These are phyloP conservation scores for Quercus dentata DNA, from an alignment of 306 rosid genomes.

Conservation along the genomic window DNA sequence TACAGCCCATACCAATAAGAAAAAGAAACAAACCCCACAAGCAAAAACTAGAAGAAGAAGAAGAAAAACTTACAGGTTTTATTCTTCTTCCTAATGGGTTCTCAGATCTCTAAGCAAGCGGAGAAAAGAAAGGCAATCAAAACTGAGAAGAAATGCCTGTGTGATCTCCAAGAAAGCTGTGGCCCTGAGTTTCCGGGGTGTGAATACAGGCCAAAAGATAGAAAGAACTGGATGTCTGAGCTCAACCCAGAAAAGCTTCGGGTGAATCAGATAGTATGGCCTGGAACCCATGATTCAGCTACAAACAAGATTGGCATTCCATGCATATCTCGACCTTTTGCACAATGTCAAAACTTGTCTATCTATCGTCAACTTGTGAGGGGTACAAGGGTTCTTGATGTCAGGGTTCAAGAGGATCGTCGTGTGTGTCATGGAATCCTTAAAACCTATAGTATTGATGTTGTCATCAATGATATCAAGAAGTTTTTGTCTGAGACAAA, in stretches of 20 bases:
- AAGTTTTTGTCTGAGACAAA: constrained; percentile 59
- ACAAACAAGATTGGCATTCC: constrained; percentile 79
- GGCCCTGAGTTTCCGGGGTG: constrained; percentile 60
- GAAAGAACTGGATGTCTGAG: constrained; percentile 73
- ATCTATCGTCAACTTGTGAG: constrained; percentile 60
- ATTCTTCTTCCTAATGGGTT: constrained; percentile 55
- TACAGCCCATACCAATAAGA: background rate
- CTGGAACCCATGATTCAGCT: constrained; percentile 90
- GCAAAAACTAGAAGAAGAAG: background rate
- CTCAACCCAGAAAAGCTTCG: constrained; percentile 47
- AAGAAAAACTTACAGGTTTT: background rate
- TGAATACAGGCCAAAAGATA: constrained; percentile 57
- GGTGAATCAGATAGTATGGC: constrained; percentile 72
- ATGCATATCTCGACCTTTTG: constrained; percentile 75
- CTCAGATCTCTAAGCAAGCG: constrained; percentile 51
- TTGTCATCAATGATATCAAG: constrained; percentile 54
- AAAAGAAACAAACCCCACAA: background rate
- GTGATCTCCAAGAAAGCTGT: constrained; percentile 30
- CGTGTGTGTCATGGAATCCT: constrained; percentile 80
- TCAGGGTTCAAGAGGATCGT: constrained; percentile 66
- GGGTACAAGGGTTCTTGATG: constrained; percentile 62
- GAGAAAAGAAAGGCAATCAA: constrained; percentile 48
- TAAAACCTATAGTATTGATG: constrained; percentile 53
- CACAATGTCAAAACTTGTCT: constrained; percentile 79
- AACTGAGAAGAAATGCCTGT: constrained; percentile 42